Conservation (phyloP, 192 early-diverging fungal genomes). For the Entomortierella chlamydospora region DNA sequence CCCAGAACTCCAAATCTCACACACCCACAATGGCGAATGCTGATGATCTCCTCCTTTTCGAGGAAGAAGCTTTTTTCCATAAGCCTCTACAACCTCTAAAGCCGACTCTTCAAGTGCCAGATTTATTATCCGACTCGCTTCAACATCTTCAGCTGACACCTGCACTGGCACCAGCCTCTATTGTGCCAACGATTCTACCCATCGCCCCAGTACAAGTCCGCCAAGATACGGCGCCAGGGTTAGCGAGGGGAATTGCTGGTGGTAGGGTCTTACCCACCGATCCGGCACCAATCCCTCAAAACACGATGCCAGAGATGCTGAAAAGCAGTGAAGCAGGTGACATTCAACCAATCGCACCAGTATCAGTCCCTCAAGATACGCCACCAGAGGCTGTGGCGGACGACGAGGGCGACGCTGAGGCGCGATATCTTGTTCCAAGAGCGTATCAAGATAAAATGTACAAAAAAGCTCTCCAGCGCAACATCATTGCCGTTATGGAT, state of each 20-base stretch:
- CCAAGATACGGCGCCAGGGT: too few species aligned
- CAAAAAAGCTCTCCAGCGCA: conserved; percentile 70
- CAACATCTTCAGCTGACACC: neutral
- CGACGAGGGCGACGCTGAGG: neutral
- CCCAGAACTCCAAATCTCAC: too few species aligned
- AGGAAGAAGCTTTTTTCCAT: neutral
- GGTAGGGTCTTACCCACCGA: too few species aligned
- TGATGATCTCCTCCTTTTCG: neutral
- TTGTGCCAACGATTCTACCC: too few species aligned
- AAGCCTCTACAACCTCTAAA: too few species aligned
- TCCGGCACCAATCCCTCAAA: too few species aligned
- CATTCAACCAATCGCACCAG: too few species aligned
- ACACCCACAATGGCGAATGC: neutral
- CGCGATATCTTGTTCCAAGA: conserved; percentile 61
- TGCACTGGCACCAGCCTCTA: neutral
- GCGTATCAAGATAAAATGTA: conserved; percentile 88
- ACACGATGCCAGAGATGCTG: too few species aligned
- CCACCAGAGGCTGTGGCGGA: neutral
- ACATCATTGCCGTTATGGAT: conserved; percentile 91
- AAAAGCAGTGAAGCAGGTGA: too few species aligned
- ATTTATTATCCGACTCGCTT: neutral
- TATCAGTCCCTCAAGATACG: too few species aligned
- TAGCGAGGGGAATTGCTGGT: too few species aligned
- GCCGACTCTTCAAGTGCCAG: neutral
- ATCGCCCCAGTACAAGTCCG: too few species aligned